phyloP scores from a whole-genome alignment of 768 basidiomycete species.

The Butyriboletus loyo region DNA sequence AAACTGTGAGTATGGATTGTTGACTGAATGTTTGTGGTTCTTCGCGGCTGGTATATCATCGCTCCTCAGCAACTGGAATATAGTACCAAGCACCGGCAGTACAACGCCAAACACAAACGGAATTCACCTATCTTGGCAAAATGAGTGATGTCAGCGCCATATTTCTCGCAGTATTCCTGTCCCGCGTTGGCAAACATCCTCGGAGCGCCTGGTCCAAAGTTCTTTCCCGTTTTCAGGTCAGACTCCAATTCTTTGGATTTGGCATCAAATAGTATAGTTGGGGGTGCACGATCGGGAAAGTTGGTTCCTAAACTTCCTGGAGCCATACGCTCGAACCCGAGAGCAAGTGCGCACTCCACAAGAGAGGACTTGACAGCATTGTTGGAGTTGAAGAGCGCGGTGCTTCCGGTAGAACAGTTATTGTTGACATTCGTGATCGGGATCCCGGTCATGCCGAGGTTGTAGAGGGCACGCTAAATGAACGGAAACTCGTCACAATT shows the following conservation, averaged over 20 bases:
- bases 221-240: slow-evolving; percentile 44
- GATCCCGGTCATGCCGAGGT: slow-evolving; percentile 78
- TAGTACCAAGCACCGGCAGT: not conserved
- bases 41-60: slow-evolving; percentile 57
- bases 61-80: slow-evolving; percentile 1
- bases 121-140: slow-evolving; percentile 73
- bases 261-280: slow-evolving; percentile 44
- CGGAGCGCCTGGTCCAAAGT: slow-evolving; percentile 67
- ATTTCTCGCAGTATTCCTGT: slow-evolving; percentile 74
- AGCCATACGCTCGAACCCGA: slow-evolving; percentile 85
- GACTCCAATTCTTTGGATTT: slow-evolving; percentile 49
- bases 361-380: slow-evolving; percentile 66
- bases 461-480: slow-evolving; percentile 69
- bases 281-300: slow-evolving; percentile 52
- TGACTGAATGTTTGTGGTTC: slow-evolving; percentile 78
- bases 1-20: slow-evolving; percentile 88
- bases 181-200: slow-evolving; percentile 72
- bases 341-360: slow-evolving; percentile 72
- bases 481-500: not conserved
- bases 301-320: slow-evolving; percentile 68
- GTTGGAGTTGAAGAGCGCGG: slow-evolving; percentile 74
- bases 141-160: slow-evolving; percentile 63
- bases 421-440: slow-evolving; percentile 88
- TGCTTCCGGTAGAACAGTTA: slow-evolving; percentile 80
- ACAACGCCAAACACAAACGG: not conserved